Percentiles rank a stretch among this genome's conserved stretches.
Evolutionary conservation across 2,329 filamentous ascomycete species (phyloP).

Genomic region (Aspergillus calidoustus): DNA sequence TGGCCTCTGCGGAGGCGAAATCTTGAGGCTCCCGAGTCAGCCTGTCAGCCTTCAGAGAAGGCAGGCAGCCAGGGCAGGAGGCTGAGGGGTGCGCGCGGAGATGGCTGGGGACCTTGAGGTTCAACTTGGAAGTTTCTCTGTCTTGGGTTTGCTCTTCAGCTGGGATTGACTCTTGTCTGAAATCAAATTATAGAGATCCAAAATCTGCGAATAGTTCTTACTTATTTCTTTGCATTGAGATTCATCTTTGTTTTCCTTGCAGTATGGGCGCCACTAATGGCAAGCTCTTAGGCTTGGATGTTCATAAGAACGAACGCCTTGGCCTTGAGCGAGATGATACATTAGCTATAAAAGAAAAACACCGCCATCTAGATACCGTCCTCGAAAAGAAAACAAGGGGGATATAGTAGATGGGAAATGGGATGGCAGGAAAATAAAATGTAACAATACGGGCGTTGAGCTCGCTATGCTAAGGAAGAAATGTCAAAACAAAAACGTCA

Average conservation of each 20-base stretch:
- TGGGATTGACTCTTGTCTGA: neutral
- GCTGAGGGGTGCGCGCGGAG: too few species aligned
- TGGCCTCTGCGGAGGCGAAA: neutral
- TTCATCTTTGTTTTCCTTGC: neutral
- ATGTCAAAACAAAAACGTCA: constrained; percentile 31
- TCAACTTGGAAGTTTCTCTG: neutral
- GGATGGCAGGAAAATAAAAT: constrained; percentile 14
- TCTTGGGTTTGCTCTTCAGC: neutral
- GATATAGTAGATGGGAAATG: constrained; percentile 11
- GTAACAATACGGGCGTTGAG: constrained; percentile 33
- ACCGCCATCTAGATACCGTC: constrained; percentile 4
- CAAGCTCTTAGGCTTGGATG: neutral
- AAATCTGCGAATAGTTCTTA: neutral
- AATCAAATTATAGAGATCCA: neutral
- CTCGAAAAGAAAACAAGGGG: constrained; percentile 10
- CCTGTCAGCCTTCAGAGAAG: neutral
- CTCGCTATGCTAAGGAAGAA: constrained; percentile 43
- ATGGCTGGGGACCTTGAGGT: too few species aligned
- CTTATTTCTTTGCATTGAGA: neutral
- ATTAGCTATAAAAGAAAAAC: neutral
- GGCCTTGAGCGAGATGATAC: neutral
- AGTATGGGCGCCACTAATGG: neutral
- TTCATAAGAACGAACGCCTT: too few species aligned
- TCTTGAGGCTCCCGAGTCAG: neutral
- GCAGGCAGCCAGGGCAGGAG: too few species aligned